Percentiles rank a stretch among this genome's conserved stretches.
phyloP scores from a whole-genome alignment of 192 early-diverging fungal genomes.

The Umbelopsis sp. region DNA sequence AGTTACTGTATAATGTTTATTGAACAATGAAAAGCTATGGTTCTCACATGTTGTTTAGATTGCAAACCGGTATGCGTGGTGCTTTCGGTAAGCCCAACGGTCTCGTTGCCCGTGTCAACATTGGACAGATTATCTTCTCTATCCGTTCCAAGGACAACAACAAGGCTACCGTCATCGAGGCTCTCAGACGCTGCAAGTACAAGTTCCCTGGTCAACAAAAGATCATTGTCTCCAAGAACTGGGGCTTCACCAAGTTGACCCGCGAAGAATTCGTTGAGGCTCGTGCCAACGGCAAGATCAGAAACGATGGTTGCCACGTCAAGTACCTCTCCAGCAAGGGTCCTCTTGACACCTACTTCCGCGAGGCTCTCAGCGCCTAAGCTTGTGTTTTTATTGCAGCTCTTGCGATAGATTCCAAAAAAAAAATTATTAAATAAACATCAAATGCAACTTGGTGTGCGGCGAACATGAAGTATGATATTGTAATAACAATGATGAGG shows the following conservation, averaged over 20 bases:
- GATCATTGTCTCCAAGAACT: constrained; percentile 99
- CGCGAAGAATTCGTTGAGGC: constrained; percentile 86
- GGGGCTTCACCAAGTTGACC: constrained; percentile 98
- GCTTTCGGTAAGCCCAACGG: constrained; percentile 98
- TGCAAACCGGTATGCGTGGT: constrained; percentile 99
- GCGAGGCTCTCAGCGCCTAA: constrained; percentile 22
- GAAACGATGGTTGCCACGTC: constrained; percentile 93
- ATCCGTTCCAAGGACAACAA: constrained; percentile 94
- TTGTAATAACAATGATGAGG: too few relatives aligned
- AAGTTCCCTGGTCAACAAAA: constrained; percentile 99
- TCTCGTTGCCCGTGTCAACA: constrained; percentile 95
- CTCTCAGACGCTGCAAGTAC: constrained; percentile 93
- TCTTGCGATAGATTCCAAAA: constrained; percentile 1
- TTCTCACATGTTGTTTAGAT: constrained; percentile 42
- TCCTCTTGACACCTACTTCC: constrained; percentile 56
- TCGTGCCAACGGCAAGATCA: constrained; percentile 75
- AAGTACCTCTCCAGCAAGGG: constrained; percentile 92
- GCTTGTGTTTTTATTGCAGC: background rate
- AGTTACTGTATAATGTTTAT: background rate
- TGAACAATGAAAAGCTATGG: background rate
- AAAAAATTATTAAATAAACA: background rate
- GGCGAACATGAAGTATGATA: background rate
- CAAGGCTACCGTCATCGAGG: constrained; percentile 91
- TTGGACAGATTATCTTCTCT: constrained; percentile 97
- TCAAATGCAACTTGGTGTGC: constrained; percentile 11